Base-by-base conservation (phyloP, 345 rosid genomes). In the Clausena lansium region DNA sequence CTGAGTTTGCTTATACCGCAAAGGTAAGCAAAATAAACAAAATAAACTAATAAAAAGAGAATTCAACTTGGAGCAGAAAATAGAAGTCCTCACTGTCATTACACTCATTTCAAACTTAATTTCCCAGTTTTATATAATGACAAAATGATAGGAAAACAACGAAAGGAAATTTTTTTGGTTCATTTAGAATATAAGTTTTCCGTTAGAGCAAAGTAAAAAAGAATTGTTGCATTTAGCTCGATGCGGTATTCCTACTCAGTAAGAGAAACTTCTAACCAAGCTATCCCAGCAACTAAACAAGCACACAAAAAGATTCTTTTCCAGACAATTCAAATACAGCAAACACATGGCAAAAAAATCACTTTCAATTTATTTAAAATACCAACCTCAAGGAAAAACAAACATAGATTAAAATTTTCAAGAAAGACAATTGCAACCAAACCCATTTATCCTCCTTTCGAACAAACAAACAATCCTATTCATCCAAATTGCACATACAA, bases 261-360 rank as follows among this genome's bases (percentile, higher is more conserved):
- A n/a, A 58, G 9, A n/a, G 65, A 72, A 35, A 72, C 64, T 55
- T 72, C 47, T 20, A 5, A 45, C 52, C 75, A 57, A n/a, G 57
- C 66, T 13, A 24, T 35, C 33, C n/a, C 22, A 10, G 75, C 33
- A n/a, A 57, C 75, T 58, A 72, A 35, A 35, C 17, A 20, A 27
- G 65, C 33, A 7, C 52, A 35, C 54, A 47, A 13, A 6, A 35
- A 24, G 36, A 24, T 73, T 13, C 35, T 57, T 58, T 32, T 35
- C 10, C 7, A 35, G 54, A 71, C 13, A n/a, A 57, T 57, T 57
- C 52, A 36, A 73, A 25, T 15, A 24, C 24, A 57, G 63, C 7
- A 13, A 55, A 11, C 62, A 57, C 13, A 55, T 13, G 24, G 35
- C 22, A 27, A 13, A 7, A 1, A 41, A 69, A 45, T 45, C 32